phyloP scores from a whole-genome alignment of 202 grass and related monocot species.

The Schoenoplectus tabernaemontani region DNA sequence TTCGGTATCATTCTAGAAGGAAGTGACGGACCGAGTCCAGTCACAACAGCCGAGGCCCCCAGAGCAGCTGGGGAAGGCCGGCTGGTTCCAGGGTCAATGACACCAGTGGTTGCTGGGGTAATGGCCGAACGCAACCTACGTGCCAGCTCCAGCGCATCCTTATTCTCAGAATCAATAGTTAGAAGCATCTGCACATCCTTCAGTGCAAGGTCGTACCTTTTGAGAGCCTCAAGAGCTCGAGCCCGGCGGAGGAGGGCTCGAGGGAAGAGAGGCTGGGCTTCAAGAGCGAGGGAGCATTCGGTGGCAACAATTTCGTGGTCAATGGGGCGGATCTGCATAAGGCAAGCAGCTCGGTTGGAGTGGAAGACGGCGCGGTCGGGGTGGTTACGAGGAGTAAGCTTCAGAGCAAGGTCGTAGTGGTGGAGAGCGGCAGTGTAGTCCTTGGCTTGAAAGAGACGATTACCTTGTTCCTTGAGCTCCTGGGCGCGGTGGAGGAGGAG shows the following conservation, averaged over 20 bases:
- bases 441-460: constrained; percentile 75
- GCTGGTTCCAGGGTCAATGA: constrained; percentile 42
- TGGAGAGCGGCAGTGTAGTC: constrained; percentile 74
- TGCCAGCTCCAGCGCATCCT: constrained; percentile 52
- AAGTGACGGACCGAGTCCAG: constrained; percentile 77
- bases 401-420: constrained; percentile 81
- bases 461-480: constrained; percentile 91
- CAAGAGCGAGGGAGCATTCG: constrained; percentile 84
- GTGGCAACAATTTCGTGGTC: constrained; percentile 63
- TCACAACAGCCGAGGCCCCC: constrained; percentile 71
- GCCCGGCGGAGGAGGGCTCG: constrained; percentile 82
- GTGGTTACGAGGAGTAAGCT: constrained; percentile 57
- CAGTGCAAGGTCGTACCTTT: constrained; percentile 63
- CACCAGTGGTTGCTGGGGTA: not conserved
- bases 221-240: constrained; percentile 73
- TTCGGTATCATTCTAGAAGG: constrained; percentile 59
- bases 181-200: constrained; percentile 69
- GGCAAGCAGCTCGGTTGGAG: constrained; percentile 88
- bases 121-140: constrained; percentile 31
- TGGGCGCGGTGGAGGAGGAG: constrained; percentile 64
- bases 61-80: constrained; percentile 78
- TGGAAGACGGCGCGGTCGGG: constrained; percentile 86
- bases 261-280: constrained; percentile 81
- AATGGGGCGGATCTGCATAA: constrained; percentile 89
- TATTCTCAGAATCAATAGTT: constrained; percentile 55